Evolutionary conservation across 2,329 filamentous ascomycete species (phyloP), one percentile per base, ranked within the genome.

Genomic region (Diplodia intermedia): DNA sequence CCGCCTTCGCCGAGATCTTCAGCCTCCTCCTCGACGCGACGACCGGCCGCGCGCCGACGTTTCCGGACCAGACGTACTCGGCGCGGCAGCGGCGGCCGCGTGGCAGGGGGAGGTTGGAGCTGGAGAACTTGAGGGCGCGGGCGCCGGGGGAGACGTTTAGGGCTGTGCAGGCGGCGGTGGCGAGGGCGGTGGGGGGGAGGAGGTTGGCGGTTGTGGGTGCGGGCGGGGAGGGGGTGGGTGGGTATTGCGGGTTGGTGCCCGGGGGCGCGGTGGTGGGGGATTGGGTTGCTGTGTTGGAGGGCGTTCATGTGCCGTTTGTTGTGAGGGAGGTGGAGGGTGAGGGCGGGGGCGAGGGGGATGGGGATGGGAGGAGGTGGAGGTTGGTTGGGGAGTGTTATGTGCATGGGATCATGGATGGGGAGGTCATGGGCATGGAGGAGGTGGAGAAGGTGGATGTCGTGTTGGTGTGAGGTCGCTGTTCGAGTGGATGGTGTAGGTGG

Each of bases 161-260:
- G 26, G 71, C 73, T 40, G n/a, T 74, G 36, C 61, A 53, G 5
- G 69, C 68, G 31, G 69, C 72, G 9, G 56, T 74, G 1, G 56
- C 68, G n/a, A 65, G 71, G 50, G 72, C 72, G 20, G 36, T 72
- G 53, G 68, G 67, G 31, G 71, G 71, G 69, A 68, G 72, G 7
- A 61, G 72, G 3, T 73, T 75, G 65, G 72, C 72, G 4, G 74
- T 73, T 1, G 9, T 14, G 4, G 33, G 33, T 9, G 33, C 0
- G 11, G 9, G 2, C 0, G 23, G 3, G 9, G 4, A 14, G 33
- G 33, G 33, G 33, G 23, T 53, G 33, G 70, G 67, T 29, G 71
- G 73, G 0, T 72, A 73, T 47, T 72, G 74, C 61, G 72, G 70
- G 9, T 56, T 76, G 9, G 71, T 74, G 20, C 73, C 73, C 2